A percentile compares a stretch with the other conserved stretches of the same genome.
These are phyloP conservation scores for Aureobasidium sp. DNA, from an alignment of 2,329 filamentous ascomycete species.

Conservation along the genomic window DNA sequence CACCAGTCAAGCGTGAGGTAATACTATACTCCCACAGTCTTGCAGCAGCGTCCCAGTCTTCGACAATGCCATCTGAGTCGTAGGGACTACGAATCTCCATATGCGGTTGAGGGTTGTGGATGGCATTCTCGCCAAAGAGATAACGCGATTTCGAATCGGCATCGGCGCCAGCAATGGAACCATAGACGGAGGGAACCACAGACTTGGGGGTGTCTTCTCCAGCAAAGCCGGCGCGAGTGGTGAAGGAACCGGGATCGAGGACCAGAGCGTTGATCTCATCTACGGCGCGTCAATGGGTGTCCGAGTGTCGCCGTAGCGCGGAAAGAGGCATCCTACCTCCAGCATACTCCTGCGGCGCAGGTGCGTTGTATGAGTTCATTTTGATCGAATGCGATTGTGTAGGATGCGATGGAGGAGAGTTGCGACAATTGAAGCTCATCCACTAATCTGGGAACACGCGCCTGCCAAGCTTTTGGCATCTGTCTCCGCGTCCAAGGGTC, in stretches of 20 bases:
- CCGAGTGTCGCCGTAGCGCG: not conserved
- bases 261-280: slow-evolving; percentile 97
- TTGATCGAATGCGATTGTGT: not conserved
- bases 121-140: slow-evolving; percentile 84
- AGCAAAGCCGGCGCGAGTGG: slow-evolving; percentile 88
- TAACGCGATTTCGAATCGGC: slow-evolving; percentile 48
- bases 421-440: slow-evolving; percentile 6
- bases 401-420: not conserved
- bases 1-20: slow-evolving; percentile 76
- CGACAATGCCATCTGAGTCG: slow-evolving; percentile 78
- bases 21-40: slow-evolving; percentile 91
- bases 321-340: slow-evolving; percentile 30
- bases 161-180: slow-evolving; percentile 44
- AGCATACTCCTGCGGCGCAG: slow-evolving; percentile 39
- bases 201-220: slow-evolving; percentile 97
- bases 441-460: not conserved
- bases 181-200: slow-evolving; percentile 86
- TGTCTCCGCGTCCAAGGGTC: not conserved
- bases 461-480: not conserved
- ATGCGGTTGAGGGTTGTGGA: slow-evolving; percentile 66
- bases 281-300: slow-evolving; percentile 33
- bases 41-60: slow-evolving; percentile 90
- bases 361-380: slow-evolving; percentile 21
- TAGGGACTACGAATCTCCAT: slow-evolving; percentile 90
- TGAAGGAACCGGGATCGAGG: slow-evolving; percentile 88